These are phyloP conservation scores for Leucaena leucocephala DNA, from an alignment of 306 rosid species.

Conservation along the genomic window DNA sequence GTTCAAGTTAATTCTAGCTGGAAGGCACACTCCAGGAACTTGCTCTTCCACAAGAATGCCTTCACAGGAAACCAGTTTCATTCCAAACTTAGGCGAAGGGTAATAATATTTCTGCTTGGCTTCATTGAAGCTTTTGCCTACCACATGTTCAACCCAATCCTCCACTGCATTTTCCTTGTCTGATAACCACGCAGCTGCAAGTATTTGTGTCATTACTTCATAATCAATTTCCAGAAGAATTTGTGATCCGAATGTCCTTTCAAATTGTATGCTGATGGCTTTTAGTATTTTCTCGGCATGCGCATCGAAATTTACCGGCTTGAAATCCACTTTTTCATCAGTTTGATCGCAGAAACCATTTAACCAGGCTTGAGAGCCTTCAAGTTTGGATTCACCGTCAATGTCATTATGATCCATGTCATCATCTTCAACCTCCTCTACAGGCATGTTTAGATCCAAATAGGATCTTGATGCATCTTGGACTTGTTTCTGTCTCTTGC, in stretches of 20 bases:
- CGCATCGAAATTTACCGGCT: constrained; percentile 69
- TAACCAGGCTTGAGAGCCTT: constrained; percentile 64
- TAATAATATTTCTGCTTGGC: constrained; percentile 54
- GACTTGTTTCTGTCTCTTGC: constrained; percentile 48
- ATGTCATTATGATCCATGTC: constrained; percentile 34
- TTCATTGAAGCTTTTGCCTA: constrained; percentile 61
- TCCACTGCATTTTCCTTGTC: constrained; percentile 57
- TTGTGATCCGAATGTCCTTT: constrained; percentile 50
- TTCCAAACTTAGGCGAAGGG: constrained; percentile 33
- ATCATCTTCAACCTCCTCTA: constrained; percentile 16
- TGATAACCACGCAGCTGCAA: constrained; percentile 84
- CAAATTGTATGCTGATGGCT: constrained; percentile 46
- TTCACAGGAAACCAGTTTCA: constrained; percentile 59
- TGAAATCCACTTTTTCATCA: constrained; percentile 59
- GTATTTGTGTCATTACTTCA: constrained; percentile 66
- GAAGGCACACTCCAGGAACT: constrained; percentile 65
- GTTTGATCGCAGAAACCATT: constrained; percentile 57
- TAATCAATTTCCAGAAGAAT: constrained; percentile 65
- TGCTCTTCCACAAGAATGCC: constrained; percentile 55
- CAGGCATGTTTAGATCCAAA: constrained; percentile 15
- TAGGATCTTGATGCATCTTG: constrained; percentile 53
- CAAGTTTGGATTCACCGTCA: constrained; percentile 53
- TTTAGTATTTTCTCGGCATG: constrained; percentile 54
- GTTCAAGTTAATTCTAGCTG: constrained; percentile 65
- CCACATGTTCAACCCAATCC: constrained; percentile 72